Conservation (phyloP, 805 yeast species). For the Schwanniomyces occidentalis region DNA sequence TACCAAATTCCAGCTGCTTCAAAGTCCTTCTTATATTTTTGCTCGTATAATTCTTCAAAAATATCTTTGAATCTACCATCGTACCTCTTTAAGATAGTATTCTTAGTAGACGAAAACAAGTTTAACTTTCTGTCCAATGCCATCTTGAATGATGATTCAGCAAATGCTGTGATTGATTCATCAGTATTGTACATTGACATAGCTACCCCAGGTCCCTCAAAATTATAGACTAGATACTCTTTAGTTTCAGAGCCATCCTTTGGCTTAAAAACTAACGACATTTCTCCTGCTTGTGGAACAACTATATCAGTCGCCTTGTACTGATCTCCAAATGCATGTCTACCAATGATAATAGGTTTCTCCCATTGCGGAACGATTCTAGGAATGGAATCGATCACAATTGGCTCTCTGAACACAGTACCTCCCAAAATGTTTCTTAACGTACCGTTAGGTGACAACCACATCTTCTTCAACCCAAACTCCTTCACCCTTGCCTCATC, state of each 20-base stretch:
- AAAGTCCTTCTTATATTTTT: slow-evolving; percentile 66
- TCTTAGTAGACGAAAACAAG: slow-evolving; percentile 86
- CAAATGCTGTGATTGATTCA: slow-evolving; percentile 86
- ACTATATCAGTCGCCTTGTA: slow-evolving; percentile 89
- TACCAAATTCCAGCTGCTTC: slow-evolving; percentile 88
- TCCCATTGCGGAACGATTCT: slow-evolving; percentile 91
- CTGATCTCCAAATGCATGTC: slow-evolving; percentile 98
- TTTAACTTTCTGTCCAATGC: slow-evolving; percentile 80
- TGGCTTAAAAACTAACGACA: slow-evolving; percentile 77
- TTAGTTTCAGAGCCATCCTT: slow-evolving; percentile 56
- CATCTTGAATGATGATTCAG: slow-evolving; percentile 87
- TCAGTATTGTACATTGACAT: slow-evolving; percentile 95
- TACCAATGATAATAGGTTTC: slow-evolving; percentile 92
- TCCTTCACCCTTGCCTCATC: slow-evolving; percentile 94
- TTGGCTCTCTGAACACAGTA: slow-evolving; percentile 95
- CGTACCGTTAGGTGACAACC: slow-evolving; percentile 97
- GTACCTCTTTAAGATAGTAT: slow-evolving; percentile 89
- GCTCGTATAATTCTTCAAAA: slow-evolving; percentile 77
- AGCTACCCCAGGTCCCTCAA: slow-evolving; percentile 75
- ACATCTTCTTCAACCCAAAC: slow-evolving; percentile 89
- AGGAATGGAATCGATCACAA: slow-evolving; percentile 86
- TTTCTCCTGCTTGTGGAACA: slow-evolving; percentile 75
- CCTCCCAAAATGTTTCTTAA: slow-evolving; percentile 95
- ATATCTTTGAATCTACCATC: slow-evolving; percentile 96
- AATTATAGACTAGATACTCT: slow-evolving; percentile 66